Evolutionary conservation across 176 grass and related monocot species (phyloP).

Genomic region (Microstegium vimineum): DNA sequence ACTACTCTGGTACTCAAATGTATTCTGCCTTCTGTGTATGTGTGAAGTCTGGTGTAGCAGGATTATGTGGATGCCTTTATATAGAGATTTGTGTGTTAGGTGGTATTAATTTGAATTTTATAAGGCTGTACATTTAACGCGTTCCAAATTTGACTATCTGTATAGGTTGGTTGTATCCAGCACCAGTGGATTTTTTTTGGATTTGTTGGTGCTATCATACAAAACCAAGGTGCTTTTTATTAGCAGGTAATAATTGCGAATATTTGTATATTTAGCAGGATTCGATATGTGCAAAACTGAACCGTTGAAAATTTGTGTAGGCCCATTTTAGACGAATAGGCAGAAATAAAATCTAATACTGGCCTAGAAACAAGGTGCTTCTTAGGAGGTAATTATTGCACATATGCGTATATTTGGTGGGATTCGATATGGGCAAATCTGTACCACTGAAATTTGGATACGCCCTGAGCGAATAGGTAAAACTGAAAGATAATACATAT

Average conservation of each 20-base stretch:
- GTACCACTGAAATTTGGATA: neutral
- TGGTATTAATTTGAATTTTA: neutral
- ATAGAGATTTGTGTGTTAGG: neutral
- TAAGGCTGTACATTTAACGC: neutral
- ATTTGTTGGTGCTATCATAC: neutral
- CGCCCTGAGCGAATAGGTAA: neutral
- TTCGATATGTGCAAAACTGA: neutral
- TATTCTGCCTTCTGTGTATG: neutral
- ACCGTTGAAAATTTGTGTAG: neutral
- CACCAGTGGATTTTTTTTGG: too few species aligned
- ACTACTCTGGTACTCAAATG: neutral
- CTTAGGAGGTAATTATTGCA: neutral
- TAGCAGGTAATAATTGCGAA: neutral
- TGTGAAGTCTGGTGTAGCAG: neutral
- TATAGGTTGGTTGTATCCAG: neutral
- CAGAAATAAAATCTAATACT: neutral
- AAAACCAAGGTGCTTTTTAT: slow-evolving; percentile 1
- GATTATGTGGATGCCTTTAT: neutral
- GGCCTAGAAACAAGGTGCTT: neutral
- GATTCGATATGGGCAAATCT: too few species aligned
- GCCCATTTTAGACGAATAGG: neutral
- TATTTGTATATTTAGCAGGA: neutral
- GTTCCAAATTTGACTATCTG: neutral
- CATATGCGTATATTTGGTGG: neutral
- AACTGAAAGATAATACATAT: too few species aligned